Conservation (phyloP, 768 basidiomycete genomes). For the Amanita exitialis region DNA sequence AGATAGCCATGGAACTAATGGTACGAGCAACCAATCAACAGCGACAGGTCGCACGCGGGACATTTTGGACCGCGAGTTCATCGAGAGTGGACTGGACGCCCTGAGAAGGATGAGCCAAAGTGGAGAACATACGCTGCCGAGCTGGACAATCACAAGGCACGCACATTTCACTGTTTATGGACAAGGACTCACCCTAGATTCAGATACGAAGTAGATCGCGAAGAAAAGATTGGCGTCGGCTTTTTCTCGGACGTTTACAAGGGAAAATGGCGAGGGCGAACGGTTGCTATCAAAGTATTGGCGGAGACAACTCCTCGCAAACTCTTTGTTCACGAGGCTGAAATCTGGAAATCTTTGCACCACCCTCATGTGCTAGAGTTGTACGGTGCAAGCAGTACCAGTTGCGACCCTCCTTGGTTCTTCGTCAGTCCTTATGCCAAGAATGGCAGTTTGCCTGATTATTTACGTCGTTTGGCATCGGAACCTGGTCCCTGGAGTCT, state of each 20-base stretch:
- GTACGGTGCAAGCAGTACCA: conserved; percentile 68
- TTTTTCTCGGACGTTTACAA: conserved; percentile 72
- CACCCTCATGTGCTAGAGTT: conserved; percentile 68
- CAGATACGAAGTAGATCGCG: conserved; percentile 68
- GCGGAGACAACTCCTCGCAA: conserved; percentile 47
- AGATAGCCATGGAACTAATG: not conserved
- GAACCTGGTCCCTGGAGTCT: not conserved
- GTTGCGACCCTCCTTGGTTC: conserved; percentile 67
- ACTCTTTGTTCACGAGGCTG: conserved; percentile 61
- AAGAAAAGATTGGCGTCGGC: conserved; percentile 59
- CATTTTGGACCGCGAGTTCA: conserved; percentile 58
- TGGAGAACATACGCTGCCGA: conserved; percentile 37
- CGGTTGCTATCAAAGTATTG: conserved; percentile 68
- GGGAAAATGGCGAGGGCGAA: conserved; percentile 59
- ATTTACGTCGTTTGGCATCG: conserved; percentile 33
- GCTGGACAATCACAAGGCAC: conserved; percentile 70
- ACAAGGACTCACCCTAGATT: conserved; percentile 1
- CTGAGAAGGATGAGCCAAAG: conserved; percentile 49
- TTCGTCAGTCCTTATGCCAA: conserved; percentile 67
- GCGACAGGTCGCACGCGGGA: conserved; percentile 19
- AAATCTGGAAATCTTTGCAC: conserved; percentile 59
- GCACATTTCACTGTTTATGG: conserved; percentile 5
- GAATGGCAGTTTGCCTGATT: conserved; percentile 54
- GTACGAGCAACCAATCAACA: not conserved
- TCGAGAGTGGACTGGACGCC: conserved; percentile 65